Base-by-base conservation (phyloP, 2,329 filamentous ascomycete species). In the Ophiostoma sp. region DNA sequence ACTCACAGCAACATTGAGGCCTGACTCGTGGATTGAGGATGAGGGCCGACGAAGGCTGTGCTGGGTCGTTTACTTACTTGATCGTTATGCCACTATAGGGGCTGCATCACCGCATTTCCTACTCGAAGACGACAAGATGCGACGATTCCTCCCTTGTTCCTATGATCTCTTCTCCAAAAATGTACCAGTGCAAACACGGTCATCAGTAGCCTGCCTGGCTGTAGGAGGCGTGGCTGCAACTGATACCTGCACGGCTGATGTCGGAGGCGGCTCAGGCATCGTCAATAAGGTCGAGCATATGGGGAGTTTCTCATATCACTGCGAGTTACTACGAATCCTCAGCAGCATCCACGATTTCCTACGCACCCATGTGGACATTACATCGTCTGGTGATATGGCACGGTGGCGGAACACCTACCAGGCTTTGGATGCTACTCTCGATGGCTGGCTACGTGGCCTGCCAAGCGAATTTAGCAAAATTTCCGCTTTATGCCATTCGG, bases 51-150 rank as follows among this genome's bases (percentile, higher is more conserved):
- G 93, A 38, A 83, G 93, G 41, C 81, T 97, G 0, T 96, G 97
- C 77, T 97, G 93, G 93, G 94, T 95, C 87, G 88, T 96, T 11
- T 97, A 96, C 75, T 80, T 97, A 9, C 83, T 97, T 8, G 93
- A 97, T 76, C 85, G 93, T 65, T 97, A 96, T 89, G 92, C 93
- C 0, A 77, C 75, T 0, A 96, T 97, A 6, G 52, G 64, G 5
- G 47, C 67, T 0, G 64, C 49, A 1, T 64, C 64, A 0, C 55
- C 64, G n/a, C 11, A 60, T 12, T 96, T 97, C 75, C 90, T 92
- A 0, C 80, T 97, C 36, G 89, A 94, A 72, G 92, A 97, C 74
- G 91, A 89, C 74, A 92, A 96, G 74, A 93, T 97, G 65, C 92
- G 96, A 74, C 86, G 93, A 36, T 91, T 87, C 65, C 80, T 97